Percentiles rank a stretch among this genome's conserved stretches.
These are phyloP conservation scores for Meira miltonrushii DNA, from an alignment of 1,284 basidiomycete genomes.

Conservation along the genomic window DNA sequence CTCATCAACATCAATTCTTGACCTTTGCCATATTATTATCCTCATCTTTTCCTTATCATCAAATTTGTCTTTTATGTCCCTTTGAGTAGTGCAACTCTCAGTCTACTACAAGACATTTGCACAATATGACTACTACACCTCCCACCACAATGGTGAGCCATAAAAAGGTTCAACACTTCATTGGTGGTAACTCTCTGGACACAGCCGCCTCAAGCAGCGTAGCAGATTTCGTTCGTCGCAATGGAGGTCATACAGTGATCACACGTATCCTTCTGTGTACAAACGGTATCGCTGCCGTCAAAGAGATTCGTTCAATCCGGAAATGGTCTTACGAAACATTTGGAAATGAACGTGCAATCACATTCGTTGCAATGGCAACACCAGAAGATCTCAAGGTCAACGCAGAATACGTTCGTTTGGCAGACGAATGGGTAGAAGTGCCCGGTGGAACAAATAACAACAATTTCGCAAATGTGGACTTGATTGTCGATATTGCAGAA, in stretches of 20 bases:
- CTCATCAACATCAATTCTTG: no score
- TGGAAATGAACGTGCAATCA: slow-evolving; percentile 87
- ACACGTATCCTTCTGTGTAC: slow-evolving; percentile 70
- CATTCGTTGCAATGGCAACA: slow-evolving; percentile 99
- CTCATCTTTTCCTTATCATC: no score
- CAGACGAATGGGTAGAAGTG: slow-evolving; percentile 97
- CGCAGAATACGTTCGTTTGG: slow-evolving; percentile 99
- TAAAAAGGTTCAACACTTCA: no score
- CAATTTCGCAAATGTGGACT: slow-evolving; percentile 99
- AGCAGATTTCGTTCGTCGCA: slow-evolving; percentile 80
- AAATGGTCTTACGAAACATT: slow-evolving; percentile 99
- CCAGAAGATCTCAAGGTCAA: slow-evolving; percentile 95
- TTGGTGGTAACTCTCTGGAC: slow-evolving; percentile 82
- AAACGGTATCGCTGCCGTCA: slow-evolving; percentile 93
- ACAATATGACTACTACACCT: no score
- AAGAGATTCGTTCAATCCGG: slow-evolving; percentile 95
- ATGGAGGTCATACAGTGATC: slow-evolving; percentile 97
- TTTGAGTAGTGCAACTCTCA: no score
- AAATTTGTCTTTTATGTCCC: no score
- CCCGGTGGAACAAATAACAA: slow-evolving; percentile 98
- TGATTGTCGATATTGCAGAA: slow-evolving; percentile 97
- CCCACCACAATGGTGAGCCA: no score
- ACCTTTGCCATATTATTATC: no score
- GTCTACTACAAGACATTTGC: no score
- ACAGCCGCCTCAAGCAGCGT: slow-evolving; percentile 73